Evolutionary conservation across 805 yeast genomes (phyloP), one percentile per base, ranked within the genome.

Genomic region (Saccharomycopsis javanensis): DNA sequence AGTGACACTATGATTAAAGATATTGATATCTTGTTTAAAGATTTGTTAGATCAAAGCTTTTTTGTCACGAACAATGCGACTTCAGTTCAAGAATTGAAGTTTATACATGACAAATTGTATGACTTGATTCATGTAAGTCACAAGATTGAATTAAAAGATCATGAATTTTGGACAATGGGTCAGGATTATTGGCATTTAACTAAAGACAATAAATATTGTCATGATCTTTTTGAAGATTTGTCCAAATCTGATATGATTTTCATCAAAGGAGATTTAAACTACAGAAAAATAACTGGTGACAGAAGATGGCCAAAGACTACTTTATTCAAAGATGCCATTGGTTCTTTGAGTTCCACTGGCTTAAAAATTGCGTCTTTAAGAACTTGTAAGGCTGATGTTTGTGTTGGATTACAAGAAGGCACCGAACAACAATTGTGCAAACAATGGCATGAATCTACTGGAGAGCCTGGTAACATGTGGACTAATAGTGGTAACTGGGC

Each of bases 351-450:
- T 0, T 62, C 70, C 0, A 77, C 83, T 31, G 83, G 83, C 7
- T 73, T 94, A 56, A 83, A 82, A 15, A 64, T 88, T 28, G 74
- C 89, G 58, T 80, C 95, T 34, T 77, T 94, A 64, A 82, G 99
- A 74, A 94, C 98, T 1, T 85, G 96, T 69, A 94, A 94, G 72
- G 97, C 98, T 1, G 99, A 94, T 68, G 98, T 91, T 5, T 83
- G 86, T 55, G 97, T 88, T 45, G 98, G 96, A 1, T 78, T 94
- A 61, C 76, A 78, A 3, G 77, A 75, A 42, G 97, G 96, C 2
- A 72, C 80, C 46, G 87, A 86, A 63, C 90, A 85, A 64, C 76
- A 81, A 66, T 76, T 92, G 61, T 76, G 80, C 50, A 70, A 77
- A 57, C 70, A 72, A 48, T 91, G 88, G 86, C 79, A 74, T 65